A percentile compares a stretch with the other conserved stretches of the same genome.
phyloP scores from a whole-genome alignment of 345 rosid genomes.

The Lepidium africanum region DNA sequence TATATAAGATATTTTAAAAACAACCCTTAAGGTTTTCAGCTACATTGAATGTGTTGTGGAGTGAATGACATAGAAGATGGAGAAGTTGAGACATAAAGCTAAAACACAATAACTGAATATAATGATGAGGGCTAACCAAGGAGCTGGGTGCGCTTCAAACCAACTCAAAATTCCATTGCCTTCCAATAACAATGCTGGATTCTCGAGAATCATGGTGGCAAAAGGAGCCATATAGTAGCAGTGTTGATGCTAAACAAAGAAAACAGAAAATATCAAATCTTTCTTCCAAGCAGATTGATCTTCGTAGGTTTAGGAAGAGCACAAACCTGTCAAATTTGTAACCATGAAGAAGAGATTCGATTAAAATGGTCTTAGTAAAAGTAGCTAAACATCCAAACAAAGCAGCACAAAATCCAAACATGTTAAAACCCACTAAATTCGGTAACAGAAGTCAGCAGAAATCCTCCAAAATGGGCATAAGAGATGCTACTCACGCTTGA shows the following conservation, averaged over 20 bases:
- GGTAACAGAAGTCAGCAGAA: conserved; percentile 86
- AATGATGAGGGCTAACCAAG: conserved; percentile 58
- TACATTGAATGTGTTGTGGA: conserved; percentile 95
- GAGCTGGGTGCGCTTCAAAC: conserved; percentile 53
- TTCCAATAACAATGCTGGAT: conserved; percentile 85
- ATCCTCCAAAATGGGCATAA: conserved; percentile 94
- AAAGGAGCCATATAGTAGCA: conserved; percentile 98
- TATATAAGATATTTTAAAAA: too few species aligned
- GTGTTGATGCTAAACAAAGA: conserved; percentile 69
- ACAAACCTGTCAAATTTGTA: conserved; percentile 96
- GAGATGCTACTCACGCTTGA: too few species aligned
- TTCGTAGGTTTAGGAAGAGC: background rate
- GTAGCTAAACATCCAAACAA: conserved; percentile 97
- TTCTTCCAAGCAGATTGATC: background rate
- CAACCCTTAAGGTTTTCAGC: conserved; percentile 99
- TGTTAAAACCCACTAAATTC: conserved; percentile 95
- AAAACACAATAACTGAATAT: conserved; percentile 84
- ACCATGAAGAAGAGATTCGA: conserved; percentile 92
- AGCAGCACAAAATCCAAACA: conserved; percentile 97
- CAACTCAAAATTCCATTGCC: conserved; percentile 77
- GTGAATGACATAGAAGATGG: conserved; percentile 96
- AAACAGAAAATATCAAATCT: background rate
- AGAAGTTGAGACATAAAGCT: conserved; percentile 96
- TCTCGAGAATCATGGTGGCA: conserved; percentile 87
- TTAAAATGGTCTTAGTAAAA: conserved; percentile 98